Evolutionary conservation across 805 yeast genomes (phyloP).

Genomic region (Groenewaldozyma salmanticensis): DNA sequence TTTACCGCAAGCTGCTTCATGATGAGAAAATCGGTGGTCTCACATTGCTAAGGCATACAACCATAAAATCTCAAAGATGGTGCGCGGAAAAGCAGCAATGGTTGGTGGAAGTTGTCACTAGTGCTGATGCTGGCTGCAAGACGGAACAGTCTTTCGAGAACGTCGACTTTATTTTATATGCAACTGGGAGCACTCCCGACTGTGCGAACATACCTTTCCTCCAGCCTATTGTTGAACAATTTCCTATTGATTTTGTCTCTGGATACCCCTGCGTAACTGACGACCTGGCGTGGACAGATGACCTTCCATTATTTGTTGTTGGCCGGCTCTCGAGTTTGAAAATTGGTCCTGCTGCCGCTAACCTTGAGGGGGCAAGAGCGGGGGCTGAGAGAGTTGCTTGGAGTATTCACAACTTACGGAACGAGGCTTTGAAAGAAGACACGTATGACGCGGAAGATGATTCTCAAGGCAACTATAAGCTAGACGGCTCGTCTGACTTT

Average conservation of each 20-base stretch:
- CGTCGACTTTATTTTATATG: conserved; percentile 33
- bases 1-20: conserved; percentile 27
- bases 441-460: background rate
- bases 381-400: conserved; percentile 37
- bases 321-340: conserved; percentile 36
- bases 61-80: conserved; percentile 24
- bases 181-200: conserved; percentile 33
- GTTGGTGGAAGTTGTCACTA: conserved; percentile 16
- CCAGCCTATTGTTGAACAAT: conserved; percentile 21
- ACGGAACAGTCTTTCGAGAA: background rate
- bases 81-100: conserved; percentile 22
- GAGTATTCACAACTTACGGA: conserved; percentile 2
- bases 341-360: conserved; percentile 39
- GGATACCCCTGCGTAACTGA: conserved; percentile 38
- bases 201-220: conserved; percentile 26
- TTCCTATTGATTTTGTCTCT: conserved; percentile 27
- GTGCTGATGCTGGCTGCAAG: no score
- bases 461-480: no score
- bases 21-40: conserved; percentile 28
- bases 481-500: no score
- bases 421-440: background rate
- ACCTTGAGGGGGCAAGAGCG: conserved; percentile 37
- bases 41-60: conserved; percentile 25
- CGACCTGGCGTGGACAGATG: conserved; percentile 33
- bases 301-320: conserved; percentile 32